phyloP scores from a whole-genome alignment of 495 filamentous ascomycete genomes.

The Penicillium macrosclerotiorum region DNA sequence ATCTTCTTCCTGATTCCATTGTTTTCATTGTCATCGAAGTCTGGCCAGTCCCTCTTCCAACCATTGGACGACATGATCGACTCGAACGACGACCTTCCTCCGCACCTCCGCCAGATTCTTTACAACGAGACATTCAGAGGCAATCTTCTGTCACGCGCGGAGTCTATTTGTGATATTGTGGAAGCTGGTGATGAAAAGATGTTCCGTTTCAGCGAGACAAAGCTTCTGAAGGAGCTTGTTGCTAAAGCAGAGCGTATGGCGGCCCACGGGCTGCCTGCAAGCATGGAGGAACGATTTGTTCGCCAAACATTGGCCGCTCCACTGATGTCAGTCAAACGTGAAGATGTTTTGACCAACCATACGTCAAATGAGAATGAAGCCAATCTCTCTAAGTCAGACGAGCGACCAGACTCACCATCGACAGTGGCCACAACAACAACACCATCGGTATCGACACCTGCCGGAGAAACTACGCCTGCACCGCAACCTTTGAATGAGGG shows the following conservation, averaged over 20 bases:
- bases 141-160: slow-evolving; percentile 52
- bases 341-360: slow-evolving; percentile 30
- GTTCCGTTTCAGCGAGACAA: slow-evolving; percentile 70
- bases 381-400: slow-evolving; percentile 28
- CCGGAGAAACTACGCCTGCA: slow-evolving; percentile 31
- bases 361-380: slow-evolving; percentile 14
- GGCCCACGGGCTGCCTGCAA: slow-evolving; percentile 62
- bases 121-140: slow-evolving; percentile 43
- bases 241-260: slow-evolving; percentile 71
- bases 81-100: slow-evolving; percentile 50
- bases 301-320: slow-evolving; percentile 72
- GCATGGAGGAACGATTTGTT: slow-evolving; percentile 85
- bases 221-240: slow-evolving; percentile 65
- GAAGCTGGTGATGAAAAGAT: slow-evolving; percentile 78
- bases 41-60: slow-evolving; percentile 58
- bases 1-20: slow-evolving; percentile 80
- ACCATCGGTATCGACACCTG: slow-evolving; percentile 43
- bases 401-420: slow-evolving; percentile 31
- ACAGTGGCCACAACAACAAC: slow-evolving; percentile 38
- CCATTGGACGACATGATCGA: slow-evolving; percentile 81
- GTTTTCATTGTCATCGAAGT: slow-evolving; percentile 46
- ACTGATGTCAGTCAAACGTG: slow-evolving; percentile 57
- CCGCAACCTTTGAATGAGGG: slow-evolving; percentile 31
- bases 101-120: slow-evolving; percentile 58
- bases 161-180: slow-evolving; percentile 70